phyloP scores from a whole-genome alignment of 306 rosid genomes.

The Aeschynomene evenia region DNA sequence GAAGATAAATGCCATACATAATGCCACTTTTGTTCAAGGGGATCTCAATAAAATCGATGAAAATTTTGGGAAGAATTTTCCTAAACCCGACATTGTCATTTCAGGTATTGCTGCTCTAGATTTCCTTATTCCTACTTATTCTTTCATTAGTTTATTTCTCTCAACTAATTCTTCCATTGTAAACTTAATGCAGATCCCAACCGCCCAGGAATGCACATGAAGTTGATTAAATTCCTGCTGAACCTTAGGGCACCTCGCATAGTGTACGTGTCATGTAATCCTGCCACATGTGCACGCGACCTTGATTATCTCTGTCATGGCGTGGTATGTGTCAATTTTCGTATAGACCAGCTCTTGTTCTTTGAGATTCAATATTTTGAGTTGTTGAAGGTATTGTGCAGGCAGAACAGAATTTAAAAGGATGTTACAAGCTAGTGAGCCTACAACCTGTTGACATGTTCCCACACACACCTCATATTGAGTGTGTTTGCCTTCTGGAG shows the following conservation, averaged over 20 bases:
- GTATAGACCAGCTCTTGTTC: slow-evolving; percentile 1
- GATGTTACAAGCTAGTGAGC: slow-evolving; percentile 77
- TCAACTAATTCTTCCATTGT: slow-evolving; percentile 14
- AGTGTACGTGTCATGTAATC: slow-evolving; percentile 95
- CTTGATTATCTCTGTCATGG: slow-evolving; percentile 95
- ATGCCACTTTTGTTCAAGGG: slow-evolving; percentile 90
- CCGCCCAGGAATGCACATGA: slow-evolving; percentile 99
- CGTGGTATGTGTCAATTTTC: slow-evolving; percentile 63
- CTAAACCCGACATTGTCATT: slow-evolving; percentile 87
- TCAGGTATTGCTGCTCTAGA: slow-evolving; percentile 53
- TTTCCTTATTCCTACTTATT: slow-evolving; percentile 15
- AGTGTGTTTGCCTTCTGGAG: slow-evolving; percentile 87
- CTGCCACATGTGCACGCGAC: slow-evolving; percentile 93
- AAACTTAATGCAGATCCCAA: slow-evolving; percentile 71
- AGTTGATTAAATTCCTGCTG: slow-evolving; percentile 82
- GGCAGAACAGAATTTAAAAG: slow-evolving; percentile 68
- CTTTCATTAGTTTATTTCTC: slow-evolving; percentile 6
- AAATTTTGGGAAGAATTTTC: slow-evolving; percentile 77
- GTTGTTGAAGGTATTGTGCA: slow-evolving; percentile 43
- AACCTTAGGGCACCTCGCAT: slow-evolving; percentile 73
- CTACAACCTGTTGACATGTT: slow-evolving; percentile 97
- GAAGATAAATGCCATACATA: slow-evolving; percentile 63
- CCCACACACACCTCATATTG: slow-evolving; percentile 97
- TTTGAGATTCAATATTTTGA: slow-evolving; percentile 30
- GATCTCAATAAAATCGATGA: slow-evolving; percentile 92